Conservation (phyloP, 83 land plant species). For the Picea abies region DNA sequence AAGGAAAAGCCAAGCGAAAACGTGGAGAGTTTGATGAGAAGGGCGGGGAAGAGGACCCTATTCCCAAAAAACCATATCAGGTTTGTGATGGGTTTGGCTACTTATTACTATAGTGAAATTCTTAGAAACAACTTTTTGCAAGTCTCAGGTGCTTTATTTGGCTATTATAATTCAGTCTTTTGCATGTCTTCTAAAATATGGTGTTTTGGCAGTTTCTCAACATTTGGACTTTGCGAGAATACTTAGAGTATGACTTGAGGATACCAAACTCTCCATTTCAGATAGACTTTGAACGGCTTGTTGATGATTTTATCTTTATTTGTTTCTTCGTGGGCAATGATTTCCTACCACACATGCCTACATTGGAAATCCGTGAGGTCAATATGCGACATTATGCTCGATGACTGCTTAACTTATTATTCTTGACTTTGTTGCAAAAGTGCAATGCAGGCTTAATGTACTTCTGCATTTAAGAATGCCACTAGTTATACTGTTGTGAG, state of each 20-base stretch:
- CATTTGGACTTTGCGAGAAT: conserved; percentile 89
- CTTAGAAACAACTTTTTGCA: neutral
- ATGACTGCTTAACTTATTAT: no score
- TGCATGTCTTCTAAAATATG: neutral
- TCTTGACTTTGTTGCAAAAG: neutral
- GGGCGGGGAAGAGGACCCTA: conserved; percentile 36
- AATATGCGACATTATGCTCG: neutral
- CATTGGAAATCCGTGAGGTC: conserved; percentile 93
- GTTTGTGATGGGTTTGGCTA: conserved; percentile 48
- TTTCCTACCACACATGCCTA: conserved; percentile 96
- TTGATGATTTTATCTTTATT: conserved; percentile 94
- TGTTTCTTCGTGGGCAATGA: conserved; percentile 99
- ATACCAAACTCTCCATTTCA: conserved; percentile 75
- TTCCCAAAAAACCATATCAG: conserved; percentile 86
- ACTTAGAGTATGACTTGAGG: conserved; percentile 75
- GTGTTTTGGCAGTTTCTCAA: conserved; percentile 72
- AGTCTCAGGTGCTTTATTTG: neutral
- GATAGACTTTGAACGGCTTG: conserved; percentile 77
- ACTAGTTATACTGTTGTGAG: neutral
- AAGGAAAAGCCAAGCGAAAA: conserved; percentile 38
- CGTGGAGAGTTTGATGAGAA: conserved; percentile 90
- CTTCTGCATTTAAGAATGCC: neutral
- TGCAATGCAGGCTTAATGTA: neutral
- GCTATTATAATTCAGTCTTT: neutral
- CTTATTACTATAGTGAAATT: conserved; percentile 2